Evolutionary conservation across 106 monocot genomes (phyloP).

Genomic region (Gastrodia elata): DNA sequence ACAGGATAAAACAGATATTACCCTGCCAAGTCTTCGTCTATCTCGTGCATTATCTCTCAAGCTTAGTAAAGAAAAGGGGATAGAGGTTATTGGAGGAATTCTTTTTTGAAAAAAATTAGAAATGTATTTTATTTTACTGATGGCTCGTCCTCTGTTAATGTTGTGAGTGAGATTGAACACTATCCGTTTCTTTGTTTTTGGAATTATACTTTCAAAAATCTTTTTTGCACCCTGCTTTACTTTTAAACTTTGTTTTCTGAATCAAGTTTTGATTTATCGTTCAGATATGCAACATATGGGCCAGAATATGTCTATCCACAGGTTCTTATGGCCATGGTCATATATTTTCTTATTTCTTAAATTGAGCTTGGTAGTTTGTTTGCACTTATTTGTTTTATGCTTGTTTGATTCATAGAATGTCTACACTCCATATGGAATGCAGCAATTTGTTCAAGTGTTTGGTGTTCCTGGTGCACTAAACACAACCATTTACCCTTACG

Average conservation of each 20-base stretch:
- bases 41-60: neutral
- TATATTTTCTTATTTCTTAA: constrained; percentile 2
- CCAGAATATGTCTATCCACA: constrained; percentile 66
- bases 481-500: constrained; percentile 40
- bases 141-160: neutral
- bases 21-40: neutral
- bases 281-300: constrained; percentile 55
- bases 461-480: constrained; percentile 48
- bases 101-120: neutral
- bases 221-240: neutral
- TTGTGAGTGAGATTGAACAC: neutral
- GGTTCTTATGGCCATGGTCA: constrained; percentile 25
- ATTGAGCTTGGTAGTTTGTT: neutral
- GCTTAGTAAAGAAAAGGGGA: neutral
- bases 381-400: neutral
- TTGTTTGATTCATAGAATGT: constrained; percentile 40
- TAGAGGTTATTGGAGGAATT: neutral
- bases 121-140: neutral
- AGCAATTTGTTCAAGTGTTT: constrained; percentile 68
- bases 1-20: neutral
- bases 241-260: constrained; percentile 2
- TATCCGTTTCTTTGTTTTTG: neutral
- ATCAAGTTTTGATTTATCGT: constrained; percentile 16
- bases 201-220: neutral
- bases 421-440: constrained; percentile 35